These are phyloP conservation scores for Nitzschia sp. DNA, from an alignment of 108 stramenopile genomes.

Conservation along the genomic window DNA sequence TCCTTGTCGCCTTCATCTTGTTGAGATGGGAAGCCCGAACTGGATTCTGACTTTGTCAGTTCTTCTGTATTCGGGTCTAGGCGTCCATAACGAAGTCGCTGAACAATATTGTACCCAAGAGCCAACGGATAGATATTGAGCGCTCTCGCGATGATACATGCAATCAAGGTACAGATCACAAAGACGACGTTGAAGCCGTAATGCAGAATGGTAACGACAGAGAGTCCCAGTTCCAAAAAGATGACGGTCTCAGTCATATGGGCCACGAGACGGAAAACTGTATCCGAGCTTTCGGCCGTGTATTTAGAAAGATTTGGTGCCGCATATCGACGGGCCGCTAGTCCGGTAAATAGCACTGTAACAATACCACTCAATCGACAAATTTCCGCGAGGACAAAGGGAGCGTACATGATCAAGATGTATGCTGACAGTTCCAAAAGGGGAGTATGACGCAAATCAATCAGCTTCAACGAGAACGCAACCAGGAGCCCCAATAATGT, in stretches of 20 bases:
- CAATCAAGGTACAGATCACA: conserved; percentile 41
- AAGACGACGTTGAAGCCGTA: conserved; percentile 30
- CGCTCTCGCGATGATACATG: conserved; percentile 63
- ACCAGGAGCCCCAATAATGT: conserved; percentile 24
- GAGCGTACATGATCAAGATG: conserved; percentile 43
- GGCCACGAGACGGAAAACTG: conserved; percentile 36
- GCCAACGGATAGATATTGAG: conserved; percentile 55
- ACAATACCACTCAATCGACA: conserved; percentile 61
- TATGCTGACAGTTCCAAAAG: conserved; percentile 45
- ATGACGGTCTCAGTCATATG: conserved; percentile 46
- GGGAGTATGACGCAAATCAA: conserved; percentile 25
- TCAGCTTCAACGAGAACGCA: conserved; percentile 45
- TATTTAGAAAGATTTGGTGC: conserved; percentile 36
- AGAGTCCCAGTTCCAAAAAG: conserved; percentile 68
- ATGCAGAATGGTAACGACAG: conserved; percentile 24
- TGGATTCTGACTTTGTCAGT: neutral
- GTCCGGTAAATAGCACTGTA: conserved; percentile 62
- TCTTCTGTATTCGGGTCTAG: neutral
- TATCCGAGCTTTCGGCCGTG: conserved; percentile 18
- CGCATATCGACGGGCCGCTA: conserved; percentile 38
- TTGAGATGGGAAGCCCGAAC: too few relatives aligned
- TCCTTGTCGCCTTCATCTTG: neutral
- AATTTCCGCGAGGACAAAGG: conserved; percentile 53
- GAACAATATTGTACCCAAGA: conserved; percentile 31
- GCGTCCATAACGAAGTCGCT: neutral